A percentile compares a stretch with the other conserved stretches of the same genome.
Conservation (phyloP, 2,329 filamentous ascomycete species). For the Epicoccum sorghinum region DNA sequence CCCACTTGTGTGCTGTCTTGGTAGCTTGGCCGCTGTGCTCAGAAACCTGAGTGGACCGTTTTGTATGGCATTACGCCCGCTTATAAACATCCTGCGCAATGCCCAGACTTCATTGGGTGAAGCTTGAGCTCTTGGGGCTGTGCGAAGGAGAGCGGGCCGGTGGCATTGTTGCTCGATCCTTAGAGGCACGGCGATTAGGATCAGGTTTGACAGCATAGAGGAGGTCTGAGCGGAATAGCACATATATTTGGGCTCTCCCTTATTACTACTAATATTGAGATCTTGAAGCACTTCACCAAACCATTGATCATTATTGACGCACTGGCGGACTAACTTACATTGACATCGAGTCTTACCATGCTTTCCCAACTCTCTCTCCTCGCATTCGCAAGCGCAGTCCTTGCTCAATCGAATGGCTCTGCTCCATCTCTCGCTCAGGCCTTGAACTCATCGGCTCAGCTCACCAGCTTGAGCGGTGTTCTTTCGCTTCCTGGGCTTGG, state of each 20-base stretch:
- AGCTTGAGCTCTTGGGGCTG: slow-evolving; percentile 11
- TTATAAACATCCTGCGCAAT: slow-evolving; percentile 21
- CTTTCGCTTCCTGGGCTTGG: slow-evolving; percentile 42
- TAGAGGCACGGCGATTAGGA: slow-evolving; percentile 22
- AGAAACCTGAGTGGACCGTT: slow-evolving; percentile 25
- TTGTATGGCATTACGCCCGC: slow-evolving; percentile 21
- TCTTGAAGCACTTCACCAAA: neutral
- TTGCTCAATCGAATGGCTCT: slow-evolving; percentile 33
- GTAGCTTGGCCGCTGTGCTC: slow-evolving; percentile 24
- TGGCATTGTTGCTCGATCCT: slow-evolving; percentile 17
- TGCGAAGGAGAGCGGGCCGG: slow-evolving; percentile 15
- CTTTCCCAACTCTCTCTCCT: slow-evolving; percentile 48
- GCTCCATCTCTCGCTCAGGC: slow-evolving; percentile 25
- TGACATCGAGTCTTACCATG: slow-evolving; percentile 36
- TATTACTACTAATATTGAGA: neutral
- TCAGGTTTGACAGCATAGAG: slow-evolving; percentile 8
- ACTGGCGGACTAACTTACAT: neutral
- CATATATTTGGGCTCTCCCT: slow-evolving; percentile 26
- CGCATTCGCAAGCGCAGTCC: slow-evolving; percentile 42
- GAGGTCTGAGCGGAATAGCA: slow-evolving; percentile 13
- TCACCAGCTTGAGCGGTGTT: slow-evolving; percentile 44
- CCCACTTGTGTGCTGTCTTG: slow-evolving; percentile 20
- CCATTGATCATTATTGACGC: neutral
- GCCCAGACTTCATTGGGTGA: slow-evolving; percentile 22
- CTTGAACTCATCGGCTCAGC: slow-evolving; percentile 26